A percentile compares a stretch with the other conserved stretches of the same genome.
Conservation (phyloP, 176 grass and related monocot species). For the Avena insularis region DNA sequence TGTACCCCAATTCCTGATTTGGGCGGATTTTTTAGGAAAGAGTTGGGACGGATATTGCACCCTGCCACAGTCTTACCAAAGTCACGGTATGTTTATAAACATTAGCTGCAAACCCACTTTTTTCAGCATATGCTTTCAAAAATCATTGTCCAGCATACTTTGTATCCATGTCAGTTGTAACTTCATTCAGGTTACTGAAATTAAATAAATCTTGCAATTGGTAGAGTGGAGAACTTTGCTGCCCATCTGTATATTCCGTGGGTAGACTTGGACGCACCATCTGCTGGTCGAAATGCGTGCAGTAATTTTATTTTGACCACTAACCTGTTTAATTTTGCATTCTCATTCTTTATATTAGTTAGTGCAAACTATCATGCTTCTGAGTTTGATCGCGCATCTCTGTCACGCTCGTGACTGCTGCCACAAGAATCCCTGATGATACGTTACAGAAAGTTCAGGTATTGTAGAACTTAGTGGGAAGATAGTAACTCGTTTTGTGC, state of each 20-base stretch:
- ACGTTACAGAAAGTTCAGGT: no score
- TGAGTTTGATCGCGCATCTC: slow-evolving; percentile 9
- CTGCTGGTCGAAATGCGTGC: background rate
- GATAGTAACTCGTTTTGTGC: no score
- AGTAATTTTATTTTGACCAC: background rate
- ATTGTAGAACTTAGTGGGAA: no score
- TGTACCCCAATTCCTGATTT: background rate
- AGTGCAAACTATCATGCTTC: background rate
- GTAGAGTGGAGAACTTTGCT: background rate
- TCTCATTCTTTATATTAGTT: background rate
- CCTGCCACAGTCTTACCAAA: background rate
- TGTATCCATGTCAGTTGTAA: background rate
- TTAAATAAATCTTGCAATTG: background rate
- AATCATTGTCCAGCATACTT: background rate
- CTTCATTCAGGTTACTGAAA: background rate
- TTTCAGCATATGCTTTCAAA: background rate
- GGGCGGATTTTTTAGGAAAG: background rate
- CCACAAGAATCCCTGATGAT: background rate
- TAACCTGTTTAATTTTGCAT: background rate
- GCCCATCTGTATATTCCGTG: background rate
- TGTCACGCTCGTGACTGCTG: background rate
- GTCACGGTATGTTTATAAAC: background rate
- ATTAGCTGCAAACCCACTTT: background rate
- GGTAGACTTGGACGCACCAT: background rate
- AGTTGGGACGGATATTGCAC: background rate